phyloP scores from a whole-genome alignment of 495 filamentous ascomycete species.

The Penicillium fimorum region DNA sequence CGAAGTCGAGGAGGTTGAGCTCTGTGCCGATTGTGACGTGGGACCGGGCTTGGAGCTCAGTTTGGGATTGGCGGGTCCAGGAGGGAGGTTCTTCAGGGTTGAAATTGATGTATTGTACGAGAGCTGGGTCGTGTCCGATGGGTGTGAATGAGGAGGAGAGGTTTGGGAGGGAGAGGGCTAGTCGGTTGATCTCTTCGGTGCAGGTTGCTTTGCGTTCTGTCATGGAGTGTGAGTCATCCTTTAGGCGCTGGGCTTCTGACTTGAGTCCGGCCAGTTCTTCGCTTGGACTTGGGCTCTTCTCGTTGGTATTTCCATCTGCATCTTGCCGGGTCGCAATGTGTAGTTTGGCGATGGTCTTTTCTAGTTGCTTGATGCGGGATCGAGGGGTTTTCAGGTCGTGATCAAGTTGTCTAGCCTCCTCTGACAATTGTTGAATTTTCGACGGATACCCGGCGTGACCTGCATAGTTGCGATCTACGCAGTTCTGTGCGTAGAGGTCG shows the following conservation, averaged over 20 bases:
- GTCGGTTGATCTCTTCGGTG: constrained; percentile 63
- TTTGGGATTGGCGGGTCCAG: constrained; percentile 48
- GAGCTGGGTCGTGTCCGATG: constrained; percentile 56
- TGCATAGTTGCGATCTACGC: constrained; percentile 79
- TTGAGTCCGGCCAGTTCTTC: constrained; percentile 39
- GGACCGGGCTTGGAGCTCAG: constrained; percentile 49
- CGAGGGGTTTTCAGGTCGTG: constrained; percentile 38
- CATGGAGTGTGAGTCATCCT: constrained; percentile 59
- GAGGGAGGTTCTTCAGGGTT: constrained; percentile 55
- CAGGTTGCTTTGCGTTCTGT: constrained; percentile 58
- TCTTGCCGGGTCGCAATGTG: constrained; percentile 28
- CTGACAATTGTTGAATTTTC: constrained; percentile 67
- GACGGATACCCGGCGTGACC: constrained; percentile 61
- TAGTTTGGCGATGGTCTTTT: constrained; percentile 41
- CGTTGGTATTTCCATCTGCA: constrained; percentile 5
- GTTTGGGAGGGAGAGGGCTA: constrained; percentile 84
- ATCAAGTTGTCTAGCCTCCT: constrained; percentile 56
- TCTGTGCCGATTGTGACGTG: constrained; percentile 83
- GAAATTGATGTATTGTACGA: constrained; percentile 73
- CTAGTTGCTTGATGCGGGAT: constrained; percentile 41
- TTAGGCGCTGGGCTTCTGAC: constrained; percentile 66
- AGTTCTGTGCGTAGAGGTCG: constrained; percentile 76
- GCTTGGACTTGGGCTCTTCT: neutral
- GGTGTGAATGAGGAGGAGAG: constrained; percentile 76
- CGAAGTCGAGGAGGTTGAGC: constrained; percentile 82